A percentile compares a stretch with the other conserved stretches of the same genome.
phyloP scores from a whole-genome alignment of 2,329 filamentous ascomycete species.

The Fusarium pseudonygamai region DNA sequence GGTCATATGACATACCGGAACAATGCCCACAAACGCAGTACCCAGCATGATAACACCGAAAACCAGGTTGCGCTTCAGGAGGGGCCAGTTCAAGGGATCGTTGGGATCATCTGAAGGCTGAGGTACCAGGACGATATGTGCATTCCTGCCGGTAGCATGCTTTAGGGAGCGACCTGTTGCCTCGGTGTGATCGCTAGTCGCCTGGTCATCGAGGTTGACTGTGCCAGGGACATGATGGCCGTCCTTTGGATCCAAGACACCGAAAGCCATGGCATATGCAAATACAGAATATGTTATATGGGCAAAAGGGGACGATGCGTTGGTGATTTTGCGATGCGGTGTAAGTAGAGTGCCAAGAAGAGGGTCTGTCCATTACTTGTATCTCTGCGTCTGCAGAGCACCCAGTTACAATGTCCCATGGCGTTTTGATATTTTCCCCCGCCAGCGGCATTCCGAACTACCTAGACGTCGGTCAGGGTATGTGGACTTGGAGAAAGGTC shows the following conservation, averaged over 20 bases:
- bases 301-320: no score
- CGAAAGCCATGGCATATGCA: no score
- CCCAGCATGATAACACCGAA: constrained; percentile 7
- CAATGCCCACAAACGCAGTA: not conserved
- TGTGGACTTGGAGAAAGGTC: not conserved
- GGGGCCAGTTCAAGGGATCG: constrained; percentile 14
- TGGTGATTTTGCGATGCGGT: no score
- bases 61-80: not conserved
- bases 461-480: not conserved
- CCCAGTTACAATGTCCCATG: no score
- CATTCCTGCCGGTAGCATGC: constrained; percentile 4
- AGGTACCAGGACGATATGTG: constrained; percentile 10
- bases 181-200: not conserved
- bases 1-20: not conserved
- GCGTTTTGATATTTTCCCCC: no score
- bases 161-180: not conserved
- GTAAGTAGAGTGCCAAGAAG: no score
- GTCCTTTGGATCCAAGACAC: not conserved
- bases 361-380: no score
- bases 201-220: not conserved
- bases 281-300: no score
- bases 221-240: constrained; percentile 8
- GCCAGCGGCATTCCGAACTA: no score
- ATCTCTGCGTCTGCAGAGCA: no score
- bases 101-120: constrained; percentile 22